phyloP scores from a whole-genome alignment of 2,329 filamentous ascomycete genomes.

The Fusarium haematococcum region DNA sequence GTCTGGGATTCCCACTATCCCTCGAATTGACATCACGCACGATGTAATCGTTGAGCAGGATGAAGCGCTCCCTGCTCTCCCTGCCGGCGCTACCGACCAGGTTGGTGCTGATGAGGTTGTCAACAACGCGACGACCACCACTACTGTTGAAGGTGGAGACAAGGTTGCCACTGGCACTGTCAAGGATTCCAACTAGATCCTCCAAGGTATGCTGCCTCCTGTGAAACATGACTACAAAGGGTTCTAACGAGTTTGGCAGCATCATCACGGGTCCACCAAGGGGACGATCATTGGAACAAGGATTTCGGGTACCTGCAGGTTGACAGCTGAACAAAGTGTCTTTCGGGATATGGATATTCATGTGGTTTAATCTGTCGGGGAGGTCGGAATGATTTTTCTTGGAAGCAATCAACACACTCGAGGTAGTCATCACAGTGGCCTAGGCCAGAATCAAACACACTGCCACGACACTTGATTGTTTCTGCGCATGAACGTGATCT shows the following conservation, averaged over 20 bases:
- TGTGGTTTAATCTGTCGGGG: slow-evolving; percentile 1
- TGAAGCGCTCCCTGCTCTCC: background rate
- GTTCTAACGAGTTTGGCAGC: background rate
- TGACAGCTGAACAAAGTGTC: slow-evolving; percentile 5
- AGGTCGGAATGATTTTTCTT: background rate
- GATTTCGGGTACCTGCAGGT: slow-evolving; percentile 9
- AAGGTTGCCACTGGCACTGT: background rate
- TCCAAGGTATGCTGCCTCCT: background rate
- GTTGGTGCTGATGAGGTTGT: background rate
- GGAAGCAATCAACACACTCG: background rate
- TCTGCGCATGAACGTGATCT: background rate
- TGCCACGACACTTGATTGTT: background rate
- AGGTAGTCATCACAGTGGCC: background rate
- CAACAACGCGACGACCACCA: background rate
- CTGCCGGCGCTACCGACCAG: background rate
- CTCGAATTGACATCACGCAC: background rate
- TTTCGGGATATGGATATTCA: slow-evolving; percentile 8
- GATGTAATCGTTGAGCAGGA: background rate
- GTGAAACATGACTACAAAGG: background rate
- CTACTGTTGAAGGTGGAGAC: background rate
- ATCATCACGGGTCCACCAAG: background rate
- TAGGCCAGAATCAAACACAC: background rate
- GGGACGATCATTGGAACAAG: background rate
- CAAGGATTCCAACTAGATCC: background rate
- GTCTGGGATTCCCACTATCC: background rate